Base-by-base conservation (phyloP, 1,139 yeast species). In the Lizanozyma gosingica region DNA sequence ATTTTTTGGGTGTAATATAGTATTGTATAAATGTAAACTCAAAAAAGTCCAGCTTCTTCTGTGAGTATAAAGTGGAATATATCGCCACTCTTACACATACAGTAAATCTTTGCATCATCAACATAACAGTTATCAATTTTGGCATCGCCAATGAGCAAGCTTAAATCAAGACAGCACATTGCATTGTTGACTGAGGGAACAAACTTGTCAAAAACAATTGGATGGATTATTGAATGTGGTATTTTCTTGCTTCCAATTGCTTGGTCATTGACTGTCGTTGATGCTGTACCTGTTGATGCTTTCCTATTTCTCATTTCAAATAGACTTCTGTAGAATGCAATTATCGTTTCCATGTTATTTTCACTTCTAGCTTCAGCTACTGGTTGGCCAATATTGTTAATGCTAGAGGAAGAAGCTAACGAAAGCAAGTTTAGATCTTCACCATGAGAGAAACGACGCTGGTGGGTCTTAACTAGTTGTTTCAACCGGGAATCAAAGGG, bases 181-280 rank as follows among this genome's bases (percentile, higher is more conserved):
- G 75, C 72, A 2, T 66, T 59, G 39, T 62, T 68, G 14, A 69
- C 62, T 3, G 69, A 63, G 2, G 75, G 73, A 3, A 68, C 65
- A 29, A 56, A 51, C 42, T 62, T 65, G 46, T 69, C 73, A 41
- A 62, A 55, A 2, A 63, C 59, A 14, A 68, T 59, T 2, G 72
- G 71, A 40, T 65, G 72, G 11, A 69, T 55, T 4, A 70, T 52
- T 4, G 60, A 22, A 22, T 47, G 1, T 51, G 47, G 37, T 46
- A 55, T 29, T 49, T 51, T 27, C 29, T 22, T 22, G 6, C 6
- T 6, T 22, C 9, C 11, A 11, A 6, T 11, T 11, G 6, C 9
- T 6, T 22, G 29, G 11, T 22, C 29, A 22, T 22, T 22, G 29
- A 22, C 29, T 22, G 29, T 22, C 9, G 29, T 22, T 22, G 29